These are phyloP conservation scores for Cytospora piceicola DNA, from an alignment of 2,329 filamentous ascomycete species.

Conservation along the genomic window DNA sequence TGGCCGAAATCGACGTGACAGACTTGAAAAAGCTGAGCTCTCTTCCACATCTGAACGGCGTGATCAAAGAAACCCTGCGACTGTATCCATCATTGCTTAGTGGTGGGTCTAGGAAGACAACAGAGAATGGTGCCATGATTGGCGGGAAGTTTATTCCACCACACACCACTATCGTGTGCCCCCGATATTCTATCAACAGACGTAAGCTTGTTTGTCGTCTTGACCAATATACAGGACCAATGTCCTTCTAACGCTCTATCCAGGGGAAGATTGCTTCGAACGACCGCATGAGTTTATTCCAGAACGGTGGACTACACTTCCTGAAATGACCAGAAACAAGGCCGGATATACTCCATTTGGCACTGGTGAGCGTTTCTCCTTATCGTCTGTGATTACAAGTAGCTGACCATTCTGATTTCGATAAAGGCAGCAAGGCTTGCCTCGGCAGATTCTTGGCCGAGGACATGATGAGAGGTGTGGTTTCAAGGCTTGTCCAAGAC, in stretches of 20 bases:
- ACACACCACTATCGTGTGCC: slow-evolving; percentile 30
- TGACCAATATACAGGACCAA: background rate
- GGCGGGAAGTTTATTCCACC: slow-evolving; percentile 25
- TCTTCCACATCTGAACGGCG: slow-evolving; percentile 35
- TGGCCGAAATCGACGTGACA: slow-evolving; percentile 26
- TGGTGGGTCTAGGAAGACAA: slow-evolving; percentile 33
- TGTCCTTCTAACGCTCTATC: background rate
- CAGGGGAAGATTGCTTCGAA: slow-evolving; percentile 38
- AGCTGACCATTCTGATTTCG: background rate
- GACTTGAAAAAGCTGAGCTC: slow-evolving; percentile 31
- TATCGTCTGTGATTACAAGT: slow-evolving; percentile 18
- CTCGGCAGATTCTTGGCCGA: slow-evolving; percentile 39
- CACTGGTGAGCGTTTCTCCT: slow-evolving; percentile 35
- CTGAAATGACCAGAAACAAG: slow-evolving; percentile 32
- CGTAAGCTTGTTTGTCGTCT: slow-evolving; percentile 40
- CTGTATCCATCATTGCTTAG: slow-evolving; percentile 34
- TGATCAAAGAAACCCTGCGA: slow-evolving; percentile 36
- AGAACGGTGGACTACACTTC: slow-evolving; percentile 42
- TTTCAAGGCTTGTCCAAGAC: slow-evolving; percentile 32
- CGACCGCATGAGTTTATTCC: slow-evolving; percentile 42
- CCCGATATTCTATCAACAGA: slow-evolving; percentile 33
- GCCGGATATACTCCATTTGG: slow-evolving; percentile 41
- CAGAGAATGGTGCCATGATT: slow-evolving; percentile 27
- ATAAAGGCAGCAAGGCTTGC: slow-evolving; percentile 27
- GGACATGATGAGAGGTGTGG: slow-evolving; percentile 35